phyloP scores from a whole-genome alignment of 2,329 filamentous ascomycete genomes.

The Nemania serpens region DNA sequence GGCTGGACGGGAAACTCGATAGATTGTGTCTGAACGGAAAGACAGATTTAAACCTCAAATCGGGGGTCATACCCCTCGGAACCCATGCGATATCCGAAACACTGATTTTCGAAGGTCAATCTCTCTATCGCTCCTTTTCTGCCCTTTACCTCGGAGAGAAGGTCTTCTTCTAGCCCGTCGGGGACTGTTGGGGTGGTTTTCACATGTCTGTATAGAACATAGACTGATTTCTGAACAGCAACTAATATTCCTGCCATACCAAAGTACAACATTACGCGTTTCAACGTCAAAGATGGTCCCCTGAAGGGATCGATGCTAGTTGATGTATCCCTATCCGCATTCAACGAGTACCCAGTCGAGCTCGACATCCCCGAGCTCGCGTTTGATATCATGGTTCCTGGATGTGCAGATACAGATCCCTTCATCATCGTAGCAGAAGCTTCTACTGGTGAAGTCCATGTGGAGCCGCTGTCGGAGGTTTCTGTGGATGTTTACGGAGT shows the following conservation, averaged over 20 bases:
- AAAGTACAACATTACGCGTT: slow-evolving; percentile 77
- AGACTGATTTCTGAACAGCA: slow-evolving; percentile 55
- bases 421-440: slow-evolving; percentile 81
- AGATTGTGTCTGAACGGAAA: slow-evolving; percentile 74
- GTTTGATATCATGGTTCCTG: slow-evolving; percentile 84
- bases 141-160: slow-evolving; percentile 67
- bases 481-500: slow-evolving; percentile 71
- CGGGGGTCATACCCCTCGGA: slow-evolving; percentile 79
- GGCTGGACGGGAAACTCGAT: slow-evolving; percentile 78
- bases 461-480: slow-evolving; percentile 71
- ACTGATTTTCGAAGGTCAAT: slow-evolving; percentile 82
- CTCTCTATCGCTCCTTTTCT: slow-evolving; percentile 67
- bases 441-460: slow-evolving; percentile 66
- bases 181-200: slow-evolving; percentile 24
- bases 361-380: slow-evolving; percentile 77
- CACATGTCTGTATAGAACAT: slow-evolving; percentile 7
- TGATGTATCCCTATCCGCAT: slow-evolving; percentile 73
- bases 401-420: slow-evolving; percentile 72
- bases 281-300: slow-evolving; percentile 75
- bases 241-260: slow-evolving; percentile 77
- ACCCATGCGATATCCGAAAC: slow-evolving; percentile 76
- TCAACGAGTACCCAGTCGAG: slow-evolving; percentile 79
- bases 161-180: slow-evolving; percentile 43
- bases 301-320: slow-evolving; percentile 72
- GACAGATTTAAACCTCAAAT: slow-evolving; percentile 73